Conservation (phyloP, 805 yeast species). For the Spathaspora gorwiae region DNA sequence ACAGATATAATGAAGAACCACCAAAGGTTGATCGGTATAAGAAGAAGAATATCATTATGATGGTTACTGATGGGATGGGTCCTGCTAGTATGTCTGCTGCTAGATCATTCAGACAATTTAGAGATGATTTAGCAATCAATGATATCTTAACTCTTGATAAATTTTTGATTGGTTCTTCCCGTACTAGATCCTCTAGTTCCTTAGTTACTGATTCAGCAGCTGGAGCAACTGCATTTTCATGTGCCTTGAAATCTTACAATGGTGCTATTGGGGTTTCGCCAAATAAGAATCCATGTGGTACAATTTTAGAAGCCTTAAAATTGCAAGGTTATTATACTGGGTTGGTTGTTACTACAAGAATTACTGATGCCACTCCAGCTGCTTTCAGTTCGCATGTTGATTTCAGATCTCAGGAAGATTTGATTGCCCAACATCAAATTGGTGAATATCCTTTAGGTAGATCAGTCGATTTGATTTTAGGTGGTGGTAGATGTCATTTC, state of each 20-base stretch:
- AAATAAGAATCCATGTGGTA: conserved; percentile 71
- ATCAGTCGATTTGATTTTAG: conserved; percentile 77
- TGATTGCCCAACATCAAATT: conserved; percentile 82
- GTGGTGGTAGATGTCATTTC: conserved; percentile 89
- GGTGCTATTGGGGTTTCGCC: conserved; percentile 89
- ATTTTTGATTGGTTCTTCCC: conserved; percentile 73
- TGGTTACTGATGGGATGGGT: conserved; percentile 96
- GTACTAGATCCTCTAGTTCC: conserved; percentile 76
- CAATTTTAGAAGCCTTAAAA: conserved; percentile 83
- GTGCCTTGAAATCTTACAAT: conserved; percentile 78
- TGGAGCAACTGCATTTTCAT: conserved; percentile 91
- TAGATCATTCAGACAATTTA: conserved; percentile 64
- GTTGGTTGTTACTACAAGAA: conserved; percentile 84
- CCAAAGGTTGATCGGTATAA: conserved; percentile 11
- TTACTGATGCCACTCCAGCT: conserved; percentile 96
- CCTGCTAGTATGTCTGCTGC: conserved; percentile 82
- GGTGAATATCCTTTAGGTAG: conserved; percentile 79
- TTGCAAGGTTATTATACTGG: conserved; percentile 80
- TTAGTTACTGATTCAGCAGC: conserved; percentile 94
- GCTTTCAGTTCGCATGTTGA: conserved; percentile 79
- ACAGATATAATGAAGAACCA: background rate
- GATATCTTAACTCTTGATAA: conserved; percentile 61
- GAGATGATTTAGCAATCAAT: conserved; percentile 49
- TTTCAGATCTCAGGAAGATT: conserved; percentile 71
- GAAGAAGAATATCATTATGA: conserved; percentile 76